Conservation (phyloP, 257 asterid species). For the Henckelia pumila region DNA sequence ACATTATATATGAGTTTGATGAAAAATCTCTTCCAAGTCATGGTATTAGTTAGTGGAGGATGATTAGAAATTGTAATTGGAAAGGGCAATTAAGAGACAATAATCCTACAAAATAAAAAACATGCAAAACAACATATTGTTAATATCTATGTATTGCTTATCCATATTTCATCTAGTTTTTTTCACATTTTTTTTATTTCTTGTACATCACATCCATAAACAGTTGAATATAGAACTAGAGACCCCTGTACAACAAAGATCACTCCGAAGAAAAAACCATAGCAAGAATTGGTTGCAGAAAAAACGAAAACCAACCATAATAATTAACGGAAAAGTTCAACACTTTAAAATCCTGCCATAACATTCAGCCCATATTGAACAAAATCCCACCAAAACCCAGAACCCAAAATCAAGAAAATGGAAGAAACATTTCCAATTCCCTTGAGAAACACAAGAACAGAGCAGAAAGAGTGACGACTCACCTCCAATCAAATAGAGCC, state of each 20-base stretch:
- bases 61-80: no score
- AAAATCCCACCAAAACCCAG: constrained; percentile 30
- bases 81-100: no score
- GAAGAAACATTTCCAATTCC: neutral
- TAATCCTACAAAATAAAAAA: no score
- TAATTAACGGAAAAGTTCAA: constrained; percentile 24
- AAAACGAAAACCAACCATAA: constrained; percentile 19
- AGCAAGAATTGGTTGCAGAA: constrained; percentile 17
- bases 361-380: constrained; percentile 19
- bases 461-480: constrained; percentile 17
- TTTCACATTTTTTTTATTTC: no score
- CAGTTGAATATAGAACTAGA: constrained; percentile 22
- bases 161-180: no score
- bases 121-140: no score
- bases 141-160: no score
- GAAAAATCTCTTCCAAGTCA: no score
- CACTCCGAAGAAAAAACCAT: constrained; percentile 19
- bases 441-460: constrained; percentile 1
- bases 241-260: constrained; percentile 11
- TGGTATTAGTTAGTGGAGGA: no score
- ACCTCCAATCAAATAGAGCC: constrained; percentile 35
- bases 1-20: no score
- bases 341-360: neutral
- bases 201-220: no score
- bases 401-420: neutral